Percentiles rank a stretch among this genome's conserved stretches.
Conservation (phyloP, 495 filamentous ascomycete genomes). For the Friedmanniomyces simplex region DNA sequence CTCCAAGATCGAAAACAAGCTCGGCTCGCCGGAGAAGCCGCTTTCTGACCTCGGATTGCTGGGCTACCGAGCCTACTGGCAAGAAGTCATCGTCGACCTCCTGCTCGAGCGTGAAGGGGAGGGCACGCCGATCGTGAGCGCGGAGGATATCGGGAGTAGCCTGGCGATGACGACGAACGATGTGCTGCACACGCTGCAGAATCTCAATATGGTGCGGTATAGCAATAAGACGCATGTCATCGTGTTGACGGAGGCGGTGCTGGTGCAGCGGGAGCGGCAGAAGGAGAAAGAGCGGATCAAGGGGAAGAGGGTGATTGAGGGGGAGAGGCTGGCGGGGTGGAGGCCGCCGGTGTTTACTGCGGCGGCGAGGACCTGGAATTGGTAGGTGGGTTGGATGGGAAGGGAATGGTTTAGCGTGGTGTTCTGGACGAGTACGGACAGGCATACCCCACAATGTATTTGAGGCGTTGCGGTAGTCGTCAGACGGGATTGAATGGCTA, state of each 20-base stretch:
- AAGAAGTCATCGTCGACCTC: slow-evolving; percentile 79
- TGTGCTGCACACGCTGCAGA: slow-evolving; percentile 85
- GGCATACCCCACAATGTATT: neutral
- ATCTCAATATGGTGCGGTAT: slow-evolving; percentile 88
- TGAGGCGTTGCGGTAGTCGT: too few relatives aligned
- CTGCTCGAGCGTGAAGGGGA: slow-evolving; percentile 46
- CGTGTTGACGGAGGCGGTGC: slow-evolving; percentile 65
- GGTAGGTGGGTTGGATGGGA: slow-evolving; percentile 48
- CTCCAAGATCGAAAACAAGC: slow-evolving; percentile 84
- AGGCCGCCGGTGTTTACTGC: slow-evolving; percentile 93
- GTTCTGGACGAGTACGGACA: neutral
- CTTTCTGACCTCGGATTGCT: slow-evolving; percentile 86
- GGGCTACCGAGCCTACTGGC: slow-evolving; percentile 93
- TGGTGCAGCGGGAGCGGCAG: slow-evolving; percentile 63
- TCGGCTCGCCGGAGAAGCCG: slow-evolving; percentile 92
- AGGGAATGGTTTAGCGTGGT: neutral
- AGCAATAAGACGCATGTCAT: slow-evolving; percentile 88
- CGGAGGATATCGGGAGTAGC: slow-evolving; percentile 66
- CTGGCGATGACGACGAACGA: slow-evolving; percentile 92
- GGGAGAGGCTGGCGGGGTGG: slow-evolving; percentile 67
- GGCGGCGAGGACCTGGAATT: slow-evolving; percentile 85
- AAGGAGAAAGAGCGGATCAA: slow-evolving; percentile 50
- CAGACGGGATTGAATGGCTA: too few relatives aligned
- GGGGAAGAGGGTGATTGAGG: slow-evolving; percentile 51
- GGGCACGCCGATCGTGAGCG: slow-evolving; percentile 53